Evolutionary conservation across 305 asterid species (phyloP), one percentile per base, ranked within the genome.

Genomic region (Fraxinus latifolia): DNA sequence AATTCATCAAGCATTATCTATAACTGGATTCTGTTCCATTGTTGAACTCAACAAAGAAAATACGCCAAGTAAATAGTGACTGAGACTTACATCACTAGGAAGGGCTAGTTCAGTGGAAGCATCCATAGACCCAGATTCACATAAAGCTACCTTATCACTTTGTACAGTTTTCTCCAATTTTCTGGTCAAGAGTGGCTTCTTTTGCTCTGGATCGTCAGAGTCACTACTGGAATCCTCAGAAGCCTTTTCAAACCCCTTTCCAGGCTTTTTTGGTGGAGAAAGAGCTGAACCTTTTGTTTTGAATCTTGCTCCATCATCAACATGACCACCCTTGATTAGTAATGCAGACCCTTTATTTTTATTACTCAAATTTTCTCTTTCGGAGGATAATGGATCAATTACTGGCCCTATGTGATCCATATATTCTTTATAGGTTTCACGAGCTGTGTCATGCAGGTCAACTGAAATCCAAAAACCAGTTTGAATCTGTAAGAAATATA

Each of bases 31-130:
- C 36, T 76, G 47, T 70, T 70, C 44, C 15, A 29, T 15, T 70
- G 74, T 80, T 79, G 76, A 76, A 73, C 55, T 23, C 36, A 79
- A 44, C 12, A 73, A 62, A 31, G 33, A n/a, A 33, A 75, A 58
- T 14, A 39, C n/a, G 65, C 36, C 9, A 42, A 77, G 32, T 9
- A 79, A 78, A 76, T 78, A 81, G 74, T 3, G 68, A 29, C n/a
- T 4, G 68, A 23, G 77, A 68, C 72, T 82, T 39, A 96, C 99
- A 97, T 96, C 98, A 82, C 91, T 85, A 34, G 98, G 98, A 84
- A 96, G 84, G 81, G 91, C 73, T 78, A 93, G 89, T 84, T 92
- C 50, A 42, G 4, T 42, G n/a, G 50, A 91, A 85, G 83, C 80
- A 85, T 87, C 83, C 21, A 82, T 80, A 76, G 87, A 84, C 50